Evolutionary conservation across 495 filamentous ascomycete genomes (phyloP), one percentile per base, ranked within the genome.

Genomic region (Aspergillus saccharolyticus): DNA sequence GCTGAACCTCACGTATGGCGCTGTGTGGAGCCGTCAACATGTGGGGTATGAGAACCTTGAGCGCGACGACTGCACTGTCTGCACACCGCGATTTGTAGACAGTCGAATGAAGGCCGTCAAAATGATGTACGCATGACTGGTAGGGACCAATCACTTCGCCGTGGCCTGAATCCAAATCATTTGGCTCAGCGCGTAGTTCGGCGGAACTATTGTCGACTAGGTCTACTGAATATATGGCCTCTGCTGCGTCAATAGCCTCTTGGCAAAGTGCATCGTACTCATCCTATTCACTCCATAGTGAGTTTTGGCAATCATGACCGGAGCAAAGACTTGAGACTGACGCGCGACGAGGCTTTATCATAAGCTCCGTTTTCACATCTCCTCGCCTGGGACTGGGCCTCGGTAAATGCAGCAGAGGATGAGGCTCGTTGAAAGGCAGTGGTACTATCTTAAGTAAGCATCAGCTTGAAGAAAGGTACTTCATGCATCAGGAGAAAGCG

Each of bases 21-120:
- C 91, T 81, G 72, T 99, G 94, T 18, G 94, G 94, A 15, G 88
- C 82, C 25, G 80, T 79, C 74, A 86, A 81, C 18, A 77, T 66
- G 51, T 86, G 85, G 16, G 90, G 89, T 14, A 80, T 83, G 14
- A 92, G 96, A 44, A 96, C 83, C 69, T 98, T 98, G 24, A 98
- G 73, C n/a, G 94, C 93, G 8, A 87, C 78, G 9, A 83, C 44
- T 47, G 44, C 72, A 49, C 62, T 71, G 62, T 74, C 68, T 6
- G 66, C 52, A 9, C 46, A 39, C 47, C 57, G 63, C 7, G 86
- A 79, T 61, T 80, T 83, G 74, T 93, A 97, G 48, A 99, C 85
- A 39, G 82, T 82, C 22, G 94, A 94, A 65, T 90, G 92, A 8
- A 94, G 74, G 21, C 95, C 94, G 55, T 84, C 83, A 52, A 78